Percentiles rank a stretch among this genome's conserved stretches.
Evolutionary conservation across 2,329 filamentous ascomycete species (phyloP).

Genomic region (Colletotrichum kahawae): DNA sequence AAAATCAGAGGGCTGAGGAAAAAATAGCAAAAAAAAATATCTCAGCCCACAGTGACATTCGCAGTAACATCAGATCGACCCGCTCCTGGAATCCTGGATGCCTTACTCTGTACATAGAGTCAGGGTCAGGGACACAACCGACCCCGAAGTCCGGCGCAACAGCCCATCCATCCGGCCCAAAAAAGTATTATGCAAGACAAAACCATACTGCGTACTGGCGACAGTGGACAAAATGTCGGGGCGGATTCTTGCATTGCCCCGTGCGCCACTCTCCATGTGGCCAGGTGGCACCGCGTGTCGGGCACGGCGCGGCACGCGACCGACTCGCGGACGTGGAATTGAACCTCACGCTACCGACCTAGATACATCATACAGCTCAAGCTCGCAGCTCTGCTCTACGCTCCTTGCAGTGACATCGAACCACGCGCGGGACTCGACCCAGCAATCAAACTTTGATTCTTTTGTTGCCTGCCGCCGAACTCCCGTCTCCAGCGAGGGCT

Average conservation of each 20-base stretch:
- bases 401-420: neutral
- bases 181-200: neutral
- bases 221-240: neutral
- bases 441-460: neutral
- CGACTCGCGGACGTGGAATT: neutral
- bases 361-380: neutral
- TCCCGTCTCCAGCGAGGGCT: neutral
- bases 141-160: conserved; percentile 10
- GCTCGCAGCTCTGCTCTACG: neutral
- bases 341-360: neutral
- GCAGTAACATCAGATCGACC: neutral
- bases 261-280: neutral
- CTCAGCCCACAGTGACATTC: neutral
- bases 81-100: neutral
- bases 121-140: neutral
- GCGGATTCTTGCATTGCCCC: neutral
- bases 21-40: neutral
- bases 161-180: neutral
- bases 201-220: neutral
- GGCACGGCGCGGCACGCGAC: neutral
- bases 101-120: neutral
- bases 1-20: neutral
- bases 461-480: neutral
- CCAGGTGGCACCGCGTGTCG: conserved; percentile 2
- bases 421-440: neutral